Conservation (phyloP, 257 asterid species). For the Dorcoceras hygrometricum region DNA sequence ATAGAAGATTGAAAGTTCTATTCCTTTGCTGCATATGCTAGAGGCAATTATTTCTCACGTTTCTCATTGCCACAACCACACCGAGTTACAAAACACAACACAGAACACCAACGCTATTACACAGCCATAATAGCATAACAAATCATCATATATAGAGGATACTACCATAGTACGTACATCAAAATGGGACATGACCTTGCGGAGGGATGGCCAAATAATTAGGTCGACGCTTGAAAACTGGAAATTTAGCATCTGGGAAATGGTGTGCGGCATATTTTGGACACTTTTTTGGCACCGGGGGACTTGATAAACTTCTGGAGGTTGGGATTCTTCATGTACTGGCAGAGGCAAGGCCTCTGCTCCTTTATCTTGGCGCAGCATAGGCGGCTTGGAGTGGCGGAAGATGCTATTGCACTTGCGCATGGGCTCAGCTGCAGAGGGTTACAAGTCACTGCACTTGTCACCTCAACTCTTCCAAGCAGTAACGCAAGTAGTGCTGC, state of each 20-base stretch:
- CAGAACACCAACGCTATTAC: conserved; percentile 16
- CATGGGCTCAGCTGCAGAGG: conserved; percentile 83
- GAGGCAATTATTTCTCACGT: background rate
- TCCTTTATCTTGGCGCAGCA: conserved; percentile 70
- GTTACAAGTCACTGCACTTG: conserved; percentile 60
- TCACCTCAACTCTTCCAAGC: conserved; percentile 31
- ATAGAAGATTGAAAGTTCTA: background rate
- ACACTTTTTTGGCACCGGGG: conserved; percentile 78
- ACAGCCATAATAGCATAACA: conserved; percentile 7
- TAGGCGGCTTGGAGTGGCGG: conserved; percentile 42
- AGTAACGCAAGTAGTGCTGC: conserved; percentile 34
- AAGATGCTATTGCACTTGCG: conserved; percentile 61
- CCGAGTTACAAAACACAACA: conserved; percentile 27
- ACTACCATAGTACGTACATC: background rate
- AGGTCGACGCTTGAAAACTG: background rate
- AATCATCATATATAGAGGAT: background rate
- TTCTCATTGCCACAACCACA: conserved; percentile 28
- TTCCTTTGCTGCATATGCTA: no score
- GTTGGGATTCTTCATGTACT: conserved; percentile 67
- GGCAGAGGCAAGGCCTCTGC: conserved; percentile 80
- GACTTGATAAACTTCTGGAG: conserved; percentile 75
- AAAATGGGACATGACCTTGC: background rate
- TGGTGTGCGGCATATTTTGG: conserved; percentile 70
- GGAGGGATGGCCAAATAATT: conserved; percentile 15
- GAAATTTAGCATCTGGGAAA: conserved; percentile 56